Base-by-base conservation (phyloP, 2,329 filamentous ascomycete genomes). In the Cercospora janseana region DNA sequence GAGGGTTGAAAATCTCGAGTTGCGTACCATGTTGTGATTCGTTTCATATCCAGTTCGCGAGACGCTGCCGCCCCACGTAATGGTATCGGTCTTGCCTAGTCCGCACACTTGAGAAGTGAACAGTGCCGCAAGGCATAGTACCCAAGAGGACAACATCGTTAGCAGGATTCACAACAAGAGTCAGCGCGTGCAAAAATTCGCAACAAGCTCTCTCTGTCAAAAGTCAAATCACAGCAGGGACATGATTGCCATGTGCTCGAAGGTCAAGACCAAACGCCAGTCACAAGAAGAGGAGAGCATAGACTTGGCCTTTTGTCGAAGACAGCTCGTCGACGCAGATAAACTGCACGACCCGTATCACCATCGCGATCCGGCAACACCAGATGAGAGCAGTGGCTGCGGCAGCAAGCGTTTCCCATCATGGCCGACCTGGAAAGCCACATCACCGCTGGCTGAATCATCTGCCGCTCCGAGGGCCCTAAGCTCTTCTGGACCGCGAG, bases 11-110 rank as follows among this genome's bases (percentile, higher is more conserved):
- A 35, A 18, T 2, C 21, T 26, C 16, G 16, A 13, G 20, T 6
- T 18, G 13, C 43, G 10, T 21, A 35, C 28, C 43, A 37, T 37
- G 15, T 38, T 38, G 41, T 46, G 41, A 27, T 46, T 51, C 8
- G 48, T 46, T 32, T 51, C 48, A 40, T 46, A 51, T 41, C 48
- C 48, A 7, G 48, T 38, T 46, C 48, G 21, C 16, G 48, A 51
- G 26, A 32, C 41, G 13, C 34, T 32, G 8, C 48, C 48, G 21
- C 48, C 48, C 48, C 48, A 51, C 9, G 48, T 51, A 15, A 51
- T 46, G 5, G 48, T 51, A 26, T 51, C 48, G 20, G 48, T 51
- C 8, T 41, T 35, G 10, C 46, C 46, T 13, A 49, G 26, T 27
- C 40, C 38, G 13, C 16, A 12, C 27, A 29, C 41, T 44, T 9